A percentile compares a stretch with the other conserved stretches of the same genome.
These are phyloP conservation scores for Ceratobasidium sp. DNA, from an alignment of 1,284 basidiomycete species.

Conservation along the genomic window DNA sequence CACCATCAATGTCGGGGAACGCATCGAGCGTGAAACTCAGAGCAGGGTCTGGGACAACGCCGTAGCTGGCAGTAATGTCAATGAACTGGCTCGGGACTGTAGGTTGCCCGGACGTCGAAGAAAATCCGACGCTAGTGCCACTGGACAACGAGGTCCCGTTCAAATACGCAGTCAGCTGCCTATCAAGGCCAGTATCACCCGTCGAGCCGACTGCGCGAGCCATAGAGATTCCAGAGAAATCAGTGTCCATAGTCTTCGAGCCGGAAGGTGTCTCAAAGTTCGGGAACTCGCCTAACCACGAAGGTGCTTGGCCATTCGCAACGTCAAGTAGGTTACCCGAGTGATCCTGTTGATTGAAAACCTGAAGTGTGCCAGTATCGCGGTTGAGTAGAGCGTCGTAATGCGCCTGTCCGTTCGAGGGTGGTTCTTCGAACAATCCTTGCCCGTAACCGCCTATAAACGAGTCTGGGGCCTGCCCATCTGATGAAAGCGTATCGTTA, in stretches of 20 bases:
- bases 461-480: slow-evolving; percentile 1
- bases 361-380: slow-evolving; percentile 26
- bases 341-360: slow-evolving; percentile 23
- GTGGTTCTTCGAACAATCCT: slow-evolving; percentile 46
- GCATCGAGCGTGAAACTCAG: slow-evolving; percentile 37
- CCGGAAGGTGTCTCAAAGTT: slow-evolving; percentile 2
- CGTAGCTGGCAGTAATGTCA: slow-evolving; percentile 35
- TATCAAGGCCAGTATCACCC: not conserved
- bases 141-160: slow-evolving; percentile 16
- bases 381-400: slow-evolving; percentile 32
- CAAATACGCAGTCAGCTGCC: slow-evolving; percentile 24
- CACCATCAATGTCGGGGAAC: slow-evolving; percentile 12
- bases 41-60: slow-evolving; percentile 25
- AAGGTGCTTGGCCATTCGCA: slow-evolving; percentile 14
- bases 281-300: slow-evolving; percentile 23
- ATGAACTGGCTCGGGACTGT: slow-evolving; percentile 31
- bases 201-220: slow-evolving; percentile 14
- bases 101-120: slow-evolving; percentile 12
- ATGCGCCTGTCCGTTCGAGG: slow-evolving; percentile 39
- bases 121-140: slow-evolving; percentile 33
- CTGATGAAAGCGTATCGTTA: not conserved
- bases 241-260: slow-evolving; percentile 1
- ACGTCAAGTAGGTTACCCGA: slow-evolving; percentile 25
- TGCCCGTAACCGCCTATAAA: not conserved
- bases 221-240: slow-evolving; percentile 9